Percentiles rank a stretch among this genome's conserved stretches.
These are phyloP conservation scores for Peronospora farinosa DNA, from an alignment of 352 stramenopile species.

Conservation along the genomic window DNA sequence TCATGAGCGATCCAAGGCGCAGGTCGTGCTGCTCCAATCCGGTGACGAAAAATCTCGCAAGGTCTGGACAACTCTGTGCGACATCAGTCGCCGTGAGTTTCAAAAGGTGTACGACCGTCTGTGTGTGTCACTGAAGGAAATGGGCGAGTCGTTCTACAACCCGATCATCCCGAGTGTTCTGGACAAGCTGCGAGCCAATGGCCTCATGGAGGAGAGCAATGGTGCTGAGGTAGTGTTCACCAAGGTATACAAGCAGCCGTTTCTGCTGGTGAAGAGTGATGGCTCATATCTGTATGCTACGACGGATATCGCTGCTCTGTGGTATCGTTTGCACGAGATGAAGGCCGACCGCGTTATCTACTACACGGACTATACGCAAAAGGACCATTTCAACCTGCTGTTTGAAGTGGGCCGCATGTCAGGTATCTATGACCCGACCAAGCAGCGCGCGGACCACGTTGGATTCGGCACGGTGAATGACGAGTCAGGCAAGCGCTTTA, in stretches of 20 bases:
- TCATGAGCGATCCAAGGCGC: conserved; percentile 93
- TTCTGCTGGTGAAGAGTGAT: conserved; percentile 83
- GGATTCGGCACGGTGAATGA: conserved; percentile 85
- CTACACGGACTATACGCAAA: conserved; percentile 87
- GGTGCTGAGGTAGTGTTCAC: conserved; percentile 89
- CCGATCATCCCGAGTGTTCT: conserved; percentile 83
- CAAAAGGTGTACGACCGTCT: conserved; percentile 84
- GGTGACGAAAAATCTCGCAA: conserved; percentile 77
- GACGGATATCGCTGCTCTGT: conserved; percentile 81
- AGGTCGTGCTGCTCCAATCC: conserved; percentile 97
- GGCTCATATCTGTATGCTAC: conserved; percentile 83
- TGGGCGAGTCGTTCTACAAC: conserved; percentile 87
- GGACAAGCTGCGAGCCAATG: conserved; percentile 82
- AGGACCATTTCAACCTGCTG: conserved; percentile 82
- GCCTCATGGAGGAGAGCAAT: conserved; percentile 87
- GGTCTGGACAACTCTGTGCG: conserved; percentile 77
- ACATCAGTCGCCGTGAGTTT: conserved; percentile 80
- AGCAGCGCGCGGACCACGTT: conserved; percentile 84
- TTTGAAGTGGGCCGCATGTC: conserved; percentile 77
- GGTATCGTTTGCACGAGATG: conserved; percentile 80
- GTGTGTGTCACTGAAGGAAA: conserved; percentile 64
- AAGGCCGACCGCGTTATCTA: conserved; percentile 79
- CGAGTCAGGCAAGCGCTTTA: conserved; percentile 92
- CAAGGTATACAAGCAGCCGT: conserved; percentile 84
- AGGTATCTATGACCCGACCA: conserved; percentile 62